These are phyloP conservation scores for Phlebiopsis flavidoalba DNA, from an alignment of 768 basidiomycete genomes.

Conservation along the genomic window DNA sequence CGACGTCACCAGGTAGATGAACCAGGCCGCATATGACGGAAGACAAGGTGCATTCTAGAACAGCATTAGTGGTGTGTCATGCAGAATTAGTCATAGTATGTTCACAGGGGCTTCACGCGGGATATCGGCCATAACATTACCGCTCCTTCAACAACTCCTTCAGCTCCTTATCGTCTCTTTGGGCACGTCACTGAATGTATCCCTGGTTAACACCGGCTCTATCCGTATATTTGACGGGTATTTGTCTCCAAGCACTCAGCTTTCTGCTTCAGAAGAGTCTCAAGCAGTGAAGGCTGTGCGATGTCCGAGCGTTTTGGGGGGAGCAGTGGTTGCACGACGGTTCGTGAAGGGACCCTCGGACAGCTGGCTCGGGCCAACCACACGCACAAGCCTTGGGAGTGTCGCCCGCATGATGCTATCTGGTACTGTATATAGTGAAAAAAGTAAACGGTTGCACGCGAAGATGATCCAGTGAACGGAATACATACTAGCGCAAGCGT, in stretches of 20 bases:
- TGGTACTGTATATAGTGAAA: background rate
- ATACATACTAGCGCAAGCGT: background rate
- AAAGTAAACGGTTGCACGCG: background rate
- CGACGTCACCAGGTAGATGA: no score
- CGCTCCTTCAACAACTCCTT: constrained; percentile 32
- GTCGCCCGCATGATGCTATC: constrained; percentile 16
- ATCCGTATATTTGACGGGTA: constrained; percentile 49
- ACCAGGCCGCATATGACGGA: no score
- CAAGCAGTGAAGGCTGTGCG: constrained; percentile 30
- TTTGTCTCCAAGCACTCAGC: constrained; percentile 29
- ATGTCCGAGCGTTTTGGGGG: constrained; percentile 22
- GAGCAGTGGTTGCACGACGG: constrained; percentile 16
- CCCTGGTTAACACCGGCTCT: constrained; percentile 38
- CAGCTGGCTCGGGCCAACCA: constrained; percentile 33
- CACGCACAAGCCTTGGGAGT: constrained; percentile 28
- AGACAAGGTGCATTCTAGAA: no score
- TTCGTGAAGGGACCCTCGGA: constrained; percentile 14
- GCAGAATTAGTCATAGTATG: background rate
- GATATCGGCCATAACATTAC: constrained; percentile 8
- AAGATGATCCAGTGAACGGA: background rate
- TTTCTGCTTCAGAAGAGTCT: constrained; percentile 36
- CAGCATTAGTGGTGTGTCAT: no score
- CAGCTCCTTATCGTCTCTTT: constrained; percentile 33
- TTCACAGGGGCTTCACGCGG: background rate
- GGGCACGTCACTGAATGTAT: constrained; percentile 34